Evolutionary conservation across 2,329 filamentous ascomycete species (phyloP).

Genomic region (Penicillium sp.): DNA sequence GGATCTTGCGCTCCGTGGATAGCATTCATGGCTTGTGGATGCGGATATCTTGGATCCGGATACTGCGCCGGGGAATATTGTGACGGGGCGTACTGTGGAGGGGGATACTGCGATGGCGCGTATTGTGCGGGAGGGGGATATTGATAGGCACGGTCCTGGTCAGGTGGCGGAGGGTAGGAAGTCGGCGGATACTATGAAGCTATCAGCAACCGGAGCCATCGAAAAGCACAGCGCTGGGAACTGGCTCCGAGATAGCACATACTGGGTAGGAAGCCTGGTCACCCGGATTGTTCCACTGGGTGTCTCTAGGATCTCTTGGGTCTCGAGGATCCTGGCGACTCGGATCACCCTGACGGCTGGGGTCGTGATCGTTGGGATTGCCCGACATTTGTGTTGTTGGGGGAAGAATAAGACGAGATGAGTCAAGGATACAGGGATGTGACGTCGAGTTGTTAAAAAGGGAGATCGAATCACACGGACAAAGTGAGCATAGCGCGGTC

Average conservation of each 20-base stretch:
- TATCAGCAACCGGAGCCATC: neutral
- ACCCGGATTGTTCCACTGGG: constrained; percentile 43
- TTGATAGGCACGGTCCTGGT: constrained; percentile 33
- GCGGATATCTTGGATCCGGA: constrained; percentile 36
- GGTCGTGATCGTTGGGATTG: constrained; percentile 42
- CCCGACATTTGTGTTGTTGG: constrained; percentile 38
- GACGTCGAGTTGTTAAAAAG: constrained; percentile 25
- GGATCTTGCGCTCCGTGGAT: constrained; percentile 43
- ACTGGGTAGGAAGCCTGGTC: constrained; percentile 41
- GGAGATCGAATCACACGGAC: constrained; percentile 23
- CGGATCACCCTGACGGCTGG: constrained; percentile 34
- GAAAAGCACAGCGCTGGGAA: neutral
- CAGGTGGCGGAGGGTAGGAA: constrained; percentile 30
- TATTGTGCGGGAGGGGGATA: constrained; percentile 37
- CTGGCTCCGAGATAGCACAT: constrained; percentile 20
- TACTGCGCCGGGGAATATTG: constrained; percentile 33
- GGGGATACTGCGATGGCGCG: constrained; percentile 28
- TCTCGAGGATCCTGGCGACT: constrained; percentile 39
- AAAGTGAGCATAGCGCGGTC: constrained; percentile 27
- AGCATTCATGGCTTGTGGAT: constrained; percentile 41
- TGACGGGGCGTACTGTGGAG: constrained; percentile 27
- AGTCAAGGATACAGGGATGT: constrained; percentile 27
- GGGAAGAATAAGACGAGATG: constrained; percentile 18
- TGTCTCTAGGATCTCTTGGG: constrained; percentile 29
- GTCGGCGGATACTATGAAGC: constrained; percentile 30